These are phyloP conservation scores for Apophysomyces ossiformis DNA, from an alignment of 371 early-diverging fungal genomes.

Conservation along the genomic window DNA sequence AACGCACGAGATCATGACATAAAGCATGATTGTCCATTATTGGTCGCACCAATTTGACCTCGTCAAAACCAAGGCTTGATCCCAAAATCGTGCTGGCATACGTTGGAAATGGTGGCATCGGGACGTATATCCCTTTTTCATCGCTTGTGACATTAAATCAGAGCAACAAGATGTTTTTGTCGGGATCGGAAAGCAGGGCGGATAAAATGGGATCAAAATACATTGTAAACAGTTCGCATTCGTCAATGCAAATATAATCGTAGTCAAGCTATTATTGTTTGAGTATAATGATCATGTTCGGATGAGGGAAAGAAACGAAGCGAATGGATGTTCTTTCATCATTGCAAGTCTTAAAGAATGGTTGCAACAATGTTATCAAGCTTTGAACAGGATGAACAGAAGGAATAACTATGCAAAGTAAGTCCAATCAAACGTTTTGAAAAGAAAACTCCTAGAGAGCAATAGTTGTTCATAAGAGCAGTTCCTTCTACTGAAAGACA, in stretches of 20 bases:
- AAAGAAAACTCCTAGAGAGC: too few species aligned
- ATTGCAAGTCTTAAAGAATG: too few species aligned
- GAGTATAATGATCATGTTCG: too few species aligned
- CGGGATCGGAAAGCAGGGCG: conserved; percentile 24
- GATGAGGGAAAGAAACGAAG: too few species aligned
- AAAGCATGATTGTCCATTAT: conserved; percentile 19
- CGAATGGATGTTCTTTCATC: too few species aligned
- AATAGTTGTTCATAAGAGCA: neutral
- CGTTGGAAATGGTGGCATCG: conserved; percentile 17
- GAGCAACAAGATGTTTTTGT: conserved; percentile 23
- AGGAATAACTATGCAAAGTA: too few species aligned
- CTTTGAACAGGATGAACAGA: too few species aligned
- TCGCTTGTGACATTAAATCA: neutral
- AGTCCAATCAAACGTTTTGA: too few species aligned
- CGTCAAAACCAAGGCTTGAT: conserved; percentile 18
- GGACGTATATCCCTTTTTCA: conserved; percentile 14
- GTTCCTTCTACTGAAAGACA: too few species aligned
- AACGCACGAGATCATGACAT: conserved; percentile 22
- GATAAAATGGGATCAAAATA: conserved; percentile 31
- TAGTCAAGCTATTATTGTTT: too few species aligned
- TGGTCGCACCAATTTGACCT: conserved; percentile 18
- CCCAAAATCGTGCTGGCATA: conserved; percentile 18
- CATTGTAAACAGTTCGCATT: conserved; percentile 10
- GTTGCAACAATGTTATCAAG: too few species aligned
- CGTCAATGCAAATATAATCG: too few species aligned